Conservation (phyloP, 2,329 filamentous ascomycete species). For the Penicillium paneum region DNA sequence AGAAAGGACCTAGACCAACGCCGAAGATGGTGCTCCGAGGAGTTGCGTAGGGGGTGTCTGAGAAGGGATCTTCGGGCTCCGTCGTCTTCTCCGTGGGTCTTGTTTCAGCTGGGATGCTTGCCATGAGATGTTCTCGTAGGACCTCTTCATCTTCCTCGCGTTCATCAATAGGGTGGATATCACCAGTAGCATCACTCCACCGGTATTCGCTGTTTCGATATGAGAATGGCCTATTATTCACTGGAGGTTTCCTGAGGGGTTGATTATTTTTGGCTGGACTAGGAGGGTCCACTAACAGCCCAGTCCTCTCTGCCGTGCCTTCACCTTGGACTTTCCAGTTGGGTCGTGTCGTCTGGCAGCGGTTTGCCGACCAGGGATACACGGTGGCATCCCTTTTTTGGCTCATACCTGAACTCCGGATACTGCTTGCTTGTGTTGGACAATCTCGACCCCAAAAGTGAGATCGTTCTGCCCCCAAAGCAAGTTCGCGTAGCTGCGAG, state of each 20-base stretch:
- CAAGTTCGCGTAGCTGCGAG: slow-evolving; percentile 53
- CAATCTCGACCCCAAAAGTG: slow-evolving; percentile 41
- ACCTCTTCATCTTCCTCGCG: slow-evolving; percentile 56
- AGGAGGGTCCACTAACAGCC: slow-evolving; percentile 41
- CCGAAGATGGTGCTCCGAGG: slow-evolving; percentile 27
- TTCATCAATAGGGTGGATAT: slow-evolving; percentile 63
- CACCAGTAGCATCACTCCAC: slow-evolving; percentile 49
- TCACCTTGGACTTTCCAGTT: slow-evolving; percentile 30
- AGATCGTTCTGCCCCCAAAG: slow-evolving; percentile 50
- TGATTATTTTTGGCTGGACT: slow-evolving; percentile 41
- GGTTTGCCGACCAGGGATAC: slow-evolving; percentile 32
- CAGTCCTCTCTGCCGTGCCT: slow-evolving; percentile 41
- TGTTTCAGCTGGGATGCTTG: slow-evolving; percentile 13
- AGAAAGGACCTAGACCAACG: slow-evolving; percentile 23
- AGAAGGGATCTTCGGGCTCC: slow-evolving; percentile 27
- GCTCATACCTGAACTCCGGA: slow-evolving; percentile 30
- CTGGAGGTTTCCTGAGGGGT: slow-evolving; percentile 23
- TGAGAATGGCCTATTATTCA: slow-evolving; percentile 38
- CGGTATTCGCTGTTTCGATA: slow-evolving; percentile 49
- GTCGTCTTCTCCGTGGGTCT: slow-evolving; percentile 1
- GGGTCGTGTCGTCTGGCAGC: slow-evolving; percentile 17
- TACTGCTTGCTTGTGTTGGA: slow-evolving; percentile 39
- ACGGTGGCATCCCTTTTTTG: slow-evolving; percentile 16
- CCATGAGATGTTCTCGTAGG: slow-evolving; percentile 21
- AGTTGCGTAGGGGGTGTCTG: slow-evolving; percentile 27